Conservation (phyloP, 2,329 filamentous ascomycete genomes). For the Cladophialophora exuberans region DNA sequence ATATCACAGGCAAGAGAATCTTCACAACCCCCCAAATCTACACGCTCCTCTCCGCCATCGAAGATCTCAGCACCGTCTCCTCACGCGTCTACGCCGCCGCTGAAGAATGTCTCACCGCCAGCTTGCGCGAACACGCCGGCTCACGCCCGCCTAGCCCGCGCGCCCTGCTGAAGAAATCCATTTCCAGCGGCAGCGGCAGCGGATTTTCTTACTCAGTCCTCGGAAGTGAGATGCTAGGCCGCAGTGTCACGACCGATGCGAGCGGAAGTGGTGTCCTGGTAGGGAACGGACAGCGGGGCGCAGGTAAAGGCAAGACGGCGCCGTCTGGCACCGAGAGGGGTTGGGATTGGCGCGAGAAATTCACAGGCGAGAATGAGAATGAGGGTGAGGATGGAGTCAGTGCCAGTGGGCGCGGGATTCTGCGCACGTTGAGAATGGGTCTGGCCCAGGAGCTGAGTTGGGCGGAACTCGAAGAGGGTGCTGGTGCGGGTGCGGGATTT, state of each 20-base stretch:
- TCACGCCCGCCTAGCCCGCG: conserved; percentile 62
- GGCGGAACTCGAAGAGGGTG: conserved; percentile 26
- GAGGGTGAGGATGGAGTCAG: not conserved
- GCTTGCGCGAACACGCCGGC: conserved; percentile 70
- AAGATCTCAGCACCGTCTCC: conserved; percentile 77
- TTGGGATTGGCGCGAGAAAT: conserved; percentile 72
- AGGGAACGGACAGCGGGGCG: conserved; percentile 18
- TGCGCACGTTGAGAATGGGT: conserved; percentile 71
- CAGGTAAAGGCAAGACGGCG: conserved; percentile 32
- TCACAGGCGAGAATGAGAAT: conserved; percentile 48
- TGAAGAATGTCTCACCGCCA: conserved; percentile 76
- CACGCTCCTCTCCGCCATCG: conserved; percentile 73
- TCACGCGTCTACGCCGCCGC: conserved; percentile 72
- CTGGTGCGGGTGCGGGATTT: not conserved
- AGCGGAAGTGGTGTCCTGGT: conserved; percentile 50
- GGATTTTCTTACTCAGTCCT: conserved; percentile 69
- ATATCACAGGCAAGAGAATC: conserved; percentile 37
- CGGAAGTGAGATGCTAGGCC: conserved; percentile 72
- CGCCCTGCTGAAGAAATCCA: conserved; percentile 68
- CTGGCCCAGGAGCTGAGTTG: conserved; percentile 69
- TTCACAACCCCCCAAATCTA: conserved; percentile 75
- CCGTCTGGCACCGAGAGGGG: conserved; percentile 47
- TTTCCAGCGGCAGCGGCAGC: conserved; percentile 57
- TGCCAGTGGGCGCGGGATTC: conserved; percentile 68
- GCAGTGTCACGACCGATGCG: conserved; percentile 50